Conservation (phyloP, 2,329 filamentous ascomycete genomes). For the Blastomyces silverae region DNA sequence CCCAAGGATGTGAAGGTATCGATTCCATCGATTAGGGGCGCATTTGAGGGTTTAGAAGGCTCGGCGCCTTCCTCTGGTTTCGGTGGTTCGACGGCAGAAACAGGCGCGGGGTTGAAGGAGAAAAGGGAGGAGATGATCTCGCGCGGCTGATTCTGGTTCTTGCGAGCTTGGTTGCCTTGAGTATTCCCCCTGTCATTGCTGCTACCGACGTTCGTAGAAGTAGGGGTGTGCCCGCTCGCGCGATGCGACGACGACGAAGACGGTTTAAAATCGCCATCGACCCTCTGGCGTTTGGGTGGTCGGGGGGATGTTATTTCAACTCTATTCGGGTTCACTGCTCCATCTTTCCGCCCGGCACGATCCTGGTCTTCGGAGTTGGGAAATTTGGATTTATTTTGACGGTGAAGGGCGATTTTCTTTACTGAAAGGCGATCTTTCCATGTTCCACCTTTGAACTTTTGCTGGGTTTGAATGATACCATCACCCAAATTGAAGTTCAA, state of each 20-base stretch:
- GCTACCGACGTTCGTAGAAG: slow-evolving; percentile 17
- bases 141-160: slow-evolving; percentile 36
- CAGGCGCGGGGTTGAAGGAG: slow-evolving; percentile 71
- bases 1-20: slow-evolving; percentile 83
- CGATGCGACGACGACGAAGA: slow-evolving; percentile 16
- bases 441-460: slow-evolving; percentile 74
- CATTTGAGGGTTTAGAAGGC: slow-evolving; percentile 74
- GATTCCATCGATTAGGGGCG: slow-evolving; percentile 73
- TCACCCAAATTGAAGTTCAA: slow-evolving; percentile 81
- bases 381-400: slow-evolving; percentile 38
- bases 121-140: slow-evolving; percentile 87
- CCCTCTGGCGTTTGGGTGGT: slow-evolving; percentile 39
- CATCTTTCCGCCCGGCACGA: not conserved
- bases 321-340: slow-evolving; percentile 30
- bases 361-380: slow-evolving; percentile 19
- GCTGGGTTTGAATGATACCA: slow-evolving; percentile 54
- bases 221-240: not conserved
- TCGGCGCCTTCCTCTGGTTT: slow-evolving; percentile 41
- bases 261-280: slow-evolving; percentile 35
- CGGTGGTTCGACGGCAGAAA: slow-evolving; percentile 26
- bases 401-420: slow-evolving; percentile 58
- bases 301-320: slow-evolving; percentile 25
- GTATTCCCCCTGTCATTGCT: slow-evolving; percentile 18
- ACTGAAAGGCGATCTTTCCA: slow-evolving; percentile 86
- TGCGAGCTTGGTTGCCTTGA: slow-evolving; percentile 12